These are phyloP conservation scores for Sarocladiaceae sp. DNA, from an alignment of 2,329 filamentous ascomycete species.

Conservation along the genomic window DNA sequence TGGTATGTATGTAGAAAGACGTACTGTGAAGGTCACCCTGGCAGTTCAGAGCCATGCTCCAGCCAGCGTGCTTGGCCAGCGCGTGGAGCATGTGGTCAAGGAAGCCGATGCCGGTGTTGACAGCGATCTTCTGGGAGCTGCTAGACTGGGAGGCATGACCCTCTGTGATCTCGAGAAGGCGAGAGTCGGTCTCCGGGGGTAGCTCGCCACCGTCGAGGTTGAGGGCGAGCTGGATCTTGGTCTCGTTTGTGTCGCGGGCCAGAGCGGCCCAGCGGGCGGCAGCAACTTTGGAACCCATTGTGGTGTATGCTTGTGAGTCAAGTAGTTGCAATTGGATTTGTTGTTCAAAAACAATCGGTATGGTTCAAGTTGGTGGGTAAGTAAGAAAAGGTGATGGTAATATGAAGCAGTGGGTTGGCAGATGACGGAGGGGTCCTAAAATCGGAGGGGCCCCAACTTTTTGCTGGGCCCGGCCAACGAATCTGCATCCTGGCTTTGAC, in stretches of 20 bases:
- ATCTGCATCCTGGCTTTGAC: no score
- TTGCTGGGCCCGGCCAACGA: slow-evolving; percentile 6
- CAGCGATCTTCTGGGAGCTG: slow-evolving; percentile 75
- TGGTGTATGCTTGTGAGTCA: background rate
- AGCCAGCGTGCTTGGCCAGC: slow-evolving; percentile 89
- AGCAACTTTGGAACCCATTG: slow-evolving; percentile 4
- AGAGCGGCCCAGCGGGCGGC: slow-evolving; percentile 64
- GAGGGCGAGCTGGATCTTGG: slow-evolving; percentile 87
- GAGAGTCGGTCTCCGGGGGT: slow-evolving; percentile 55
- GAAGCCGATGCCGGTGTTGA: slow-evolving; percentile 94
- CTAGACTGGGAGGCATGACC: slow-evolving; percentile 80
- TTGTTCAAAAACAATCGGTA: no score
- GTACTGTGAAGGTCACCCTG: slow-evolving; percentile 86
- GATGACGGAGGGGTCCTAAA: slow-evolving; percentile 4
- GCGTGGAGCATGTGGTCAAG: slow-evolving; percentile 99
- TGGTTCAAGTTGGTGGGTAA: background rate
- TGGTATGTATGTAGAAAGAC: slow-evolving; percentile 23
- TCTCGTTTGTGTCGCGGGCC: slow-evolving; percentile 93
- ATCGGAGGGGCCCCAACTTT: slow-evolving; percentile 6
- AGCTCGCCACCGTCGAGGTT: slow-evolving; percentile 88
- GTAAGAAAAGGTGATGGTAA: no score
- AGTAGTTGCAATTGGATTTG: background rate
- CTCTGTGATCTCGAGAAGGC: slow-evolving; percentile 43
- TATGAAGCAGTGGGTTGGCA: no score
- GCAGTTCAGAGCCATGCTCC: slow-evolving; percentile 79